Base-by-base conservation (phyloP, 306 rosid species). In the Fragaria ananassa region DNA sequence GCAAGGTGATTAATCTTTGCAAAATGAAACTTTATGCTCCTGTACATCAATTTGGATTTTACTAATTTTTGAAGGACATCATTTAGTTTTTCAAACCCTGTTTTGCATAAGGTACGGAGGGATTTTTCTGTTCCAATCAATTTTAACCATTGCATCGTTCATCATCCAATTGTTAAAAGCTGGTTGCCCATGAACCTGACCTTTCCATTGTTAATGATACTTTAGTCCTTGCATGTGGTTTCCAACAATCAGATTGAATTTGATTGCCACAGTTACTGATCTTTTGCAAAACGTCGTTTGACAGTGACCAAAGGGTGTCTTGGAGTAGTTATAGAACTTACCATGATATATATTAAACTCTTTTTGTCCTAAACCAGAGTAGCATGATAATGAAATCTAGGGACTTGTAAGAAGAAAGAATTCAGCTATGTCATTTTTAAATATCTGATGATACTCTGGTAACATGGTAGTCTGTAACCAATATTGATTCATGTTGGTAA, bases 1-100 rank as follows among this genome's bases (percentile, higher is more conserved):
- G 79, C 85, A 80, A 95, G 98, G 98, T 95, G 88, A 91, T 78
- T 82, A 82, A 56, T 80, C 81, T 61, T 80, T 61, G 69, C 79
- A 73, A 71, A 63, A 71, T 47, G 65, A 79, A 46, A 35, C 27
- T 65, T 72, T 70, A 25, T 41, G 21, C 19, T 71, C 5, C 21
- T 72, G 29, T 78, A 17, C 77, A 62, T 78, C 49, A 18, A 17
- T 21, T 9, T 21, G 23, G 51, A 15, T 31, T 13, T 34, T n/a
- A 53, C 50, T 53, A 60, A 34, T 53, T 71, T 51, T 58, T 18
- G 42, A 47, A 9, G 39, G 14, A 53, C 23, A 27, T 67, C 23
- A 29, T 25, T 31, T 76, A 18, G 6, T 4, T 65, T 49, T 6
- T 9, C 46, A 63, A 29, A 71, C 39, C 39, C n/a, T 63, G 54